phyloP scores from a whole-genome alignment of 176 grass and related monocot genomes.

The Pontederia paniculata region DNA sequence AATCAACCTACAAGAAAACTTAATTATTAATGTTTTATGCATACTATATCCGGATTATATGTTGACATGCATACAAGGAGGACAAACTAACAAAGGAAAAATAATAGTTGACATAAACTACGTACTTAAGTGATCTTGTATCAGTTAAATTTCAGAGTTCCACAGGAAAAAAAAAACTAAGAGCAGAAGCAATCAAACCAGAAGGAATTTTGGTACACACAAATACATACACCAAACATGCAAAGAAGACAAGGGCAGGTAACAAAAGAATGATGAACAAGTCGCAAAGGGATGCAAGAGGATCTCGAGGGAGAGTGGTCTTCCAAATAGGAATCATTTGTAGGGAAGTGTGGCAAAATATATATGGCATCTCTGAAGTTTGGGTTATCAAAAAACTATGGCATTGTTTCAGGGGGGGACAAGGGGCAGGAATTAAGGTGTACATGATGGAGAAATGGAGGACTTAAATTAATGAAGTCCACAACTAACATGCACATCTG shows the following conservation, averaged over 20 bases:
- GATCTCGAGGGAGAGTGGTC: conserved; percentile 58
- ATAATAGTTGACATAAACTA: too few species aligned
- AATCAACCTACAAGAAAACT: too few species aligned
- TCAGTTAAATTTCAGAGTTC: too few species aligned
- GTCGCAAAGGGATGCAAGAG: conserved; percentile 21
- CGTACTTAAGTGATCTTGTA: too few species aligned
- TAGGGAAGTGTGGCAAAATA: conserved; percentile 21
- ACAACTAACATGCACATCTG: conserved; percentile 73
- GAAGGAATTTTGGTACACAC: not conserved
- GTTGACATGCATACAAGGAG: too few species aligned
- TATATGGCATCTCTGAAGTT: conserved; percentile 51
- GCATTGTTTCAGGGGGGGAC: conserved; percentile 95
- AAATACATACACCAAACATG: not conserved
- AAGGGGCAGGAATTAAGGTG: conserved; percentile 73
- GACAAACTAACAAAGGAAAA: too few species aligned
- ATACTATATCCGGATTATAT: too few species aligned
- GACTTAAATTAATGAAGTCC: too few species aligned
- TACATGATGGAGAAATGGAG: conserved; percentile 53
- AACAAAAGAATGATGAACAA: conserved; percentile 7
- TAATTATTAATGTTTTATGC: too few species aligned
- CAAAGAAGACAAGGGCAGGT: not conserved
- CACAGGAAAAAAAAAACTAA: too few species aligned
- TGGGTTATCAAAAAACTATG: conserved; percentile 79
- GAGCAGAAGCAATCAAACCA: not conserved
- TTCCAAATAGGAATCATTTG: conserved; percentile 66